These are phyloP conservation scores for Cucurbita argyrosperma DNA, from an alignment of 306 rosid genomes.

Conservation along the genomic window DNA sequence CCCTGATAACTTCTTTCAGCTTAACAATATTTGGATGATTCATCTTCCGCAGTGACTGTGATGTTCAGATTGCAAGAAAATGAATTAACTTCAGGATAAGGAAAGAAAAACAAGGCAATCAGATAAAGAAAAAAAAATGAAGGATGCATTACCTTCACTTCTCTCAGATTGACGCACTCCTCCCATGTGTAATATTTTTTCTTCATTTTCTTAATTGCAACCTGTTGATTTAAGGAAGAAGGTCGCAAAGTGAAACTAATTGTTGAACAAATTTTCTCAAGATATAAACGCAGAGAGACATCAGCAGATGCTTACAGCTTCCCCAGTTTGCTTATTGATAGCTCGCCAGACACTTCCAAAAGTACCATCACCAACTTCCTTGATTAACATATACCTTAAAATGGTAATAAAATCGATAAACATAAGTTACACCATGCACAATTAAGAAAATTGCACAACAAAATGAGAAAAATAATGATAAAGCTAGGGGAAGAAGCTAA, in stretches of 20 bases:
- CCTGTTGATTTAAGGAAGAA: constrained; percentile 29
- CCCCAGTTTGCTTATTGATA: constrained; percentile 76
- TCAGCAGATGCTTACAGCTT: constrained; percentile 60
- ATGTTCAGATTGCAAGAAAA: not conserved
- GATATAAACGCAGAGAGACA: not conserved
- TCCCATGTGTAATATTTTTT: constrained; percentile 92
- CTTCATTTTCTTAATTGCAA: constrained; percentile 96
- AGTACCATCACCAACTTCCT: constrained; percentile 99
- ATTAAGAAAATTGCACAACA: not conserved
- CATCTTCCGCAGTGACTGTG: constrained; percentile 75
- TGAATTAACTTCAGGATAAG: not conserved
- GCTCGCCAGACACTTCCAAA: constrained; percentile 98
- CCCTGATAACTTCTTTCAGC: constrained; percentile 92
- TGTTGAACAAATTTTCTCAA: not conserved
- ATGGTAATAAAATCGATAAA: not conserved
- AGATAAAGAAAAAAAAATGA: not conserved
- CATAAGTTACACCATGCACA: not conserved
- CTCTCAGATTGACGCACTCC: constrained; percentile 88
- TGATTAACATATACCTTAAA: constrained; percentile 71
- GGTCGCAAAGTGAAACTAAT: not conserved
- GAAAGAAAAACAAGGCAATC: not conserved
- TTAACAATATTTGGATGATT: constrained; percentile 88
- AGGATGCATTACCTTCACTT: constrained; percentile 59
- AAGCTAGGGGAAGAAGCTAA: constrained; percentile 9
- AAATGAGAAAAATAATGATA: not conserved